These are phyloP conservation scores for Trapa bicornis DNA, from an alignment of 345 rosid genomes.

Conservation along the genomic window DNA sequence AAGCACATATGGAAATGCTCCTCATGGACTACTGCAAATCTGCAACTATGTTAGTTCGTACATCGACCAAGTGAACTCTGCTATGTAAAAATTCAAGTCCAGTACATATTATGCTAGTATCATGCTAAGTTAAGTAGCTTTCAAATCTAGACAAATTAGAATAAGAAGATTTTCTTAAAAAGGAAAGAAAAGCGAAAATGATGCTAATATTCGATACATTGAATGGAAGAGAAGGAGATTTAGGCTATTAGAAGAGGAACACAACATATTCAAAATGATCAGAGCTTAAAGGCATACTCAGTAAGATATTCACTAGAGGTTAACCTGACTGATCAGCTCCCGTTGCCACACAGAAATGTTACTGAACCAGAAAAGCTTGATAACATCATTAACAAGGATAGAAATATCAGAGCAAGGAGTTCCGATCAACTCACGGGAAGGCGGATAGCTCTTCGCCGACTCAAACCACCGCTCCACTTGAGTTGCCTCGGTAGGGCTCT, in stretches of 20 bases:
- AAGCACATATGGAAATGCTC: not conserved
- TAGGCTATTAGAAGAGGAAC: not conserved
- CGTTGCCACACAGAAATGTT: not conserved
- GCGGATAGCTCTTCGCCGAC: slow-evolving; percentile 58
- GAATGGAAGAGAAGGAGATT: not conserved
- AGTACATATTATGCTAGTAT: too few relatives aligned
- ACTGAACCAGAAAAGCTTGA: not conserved
- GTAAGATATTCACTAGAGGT: not conserved
- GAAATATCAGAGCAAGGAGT: not conserved
- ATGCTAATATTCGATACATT: not conserved
- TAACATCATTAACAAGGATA: not conserved
- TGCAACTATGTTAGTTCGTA: too few relatives aligned
- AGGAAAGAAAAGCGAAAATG: not conserved
- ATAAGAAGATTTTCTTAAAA: not conserved
- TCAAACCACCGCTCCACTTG: slow-evolving; percentile 68
- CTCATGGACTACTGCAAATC: not conserved
- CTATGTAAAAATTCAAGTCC: too few relatives aligned
- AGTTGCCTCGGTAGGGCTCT: slow-evolving; percentile 44
- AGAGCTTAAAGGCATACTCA: not conserved
- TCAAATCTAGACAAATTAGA: not conserved
- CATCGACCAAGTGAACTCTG: too few relatives aligned
- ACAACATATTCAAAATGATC: not conserved
- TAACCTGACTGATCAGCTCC: not conserved
- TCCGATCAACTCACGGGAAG: slow-evolving; percentile 63
- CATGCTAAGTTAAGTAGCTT: not conserved